phyloP scores from a whole-genome alignment of 2,329 filamentous ascomycete species.

The Talaromyces sp. region DNA sequence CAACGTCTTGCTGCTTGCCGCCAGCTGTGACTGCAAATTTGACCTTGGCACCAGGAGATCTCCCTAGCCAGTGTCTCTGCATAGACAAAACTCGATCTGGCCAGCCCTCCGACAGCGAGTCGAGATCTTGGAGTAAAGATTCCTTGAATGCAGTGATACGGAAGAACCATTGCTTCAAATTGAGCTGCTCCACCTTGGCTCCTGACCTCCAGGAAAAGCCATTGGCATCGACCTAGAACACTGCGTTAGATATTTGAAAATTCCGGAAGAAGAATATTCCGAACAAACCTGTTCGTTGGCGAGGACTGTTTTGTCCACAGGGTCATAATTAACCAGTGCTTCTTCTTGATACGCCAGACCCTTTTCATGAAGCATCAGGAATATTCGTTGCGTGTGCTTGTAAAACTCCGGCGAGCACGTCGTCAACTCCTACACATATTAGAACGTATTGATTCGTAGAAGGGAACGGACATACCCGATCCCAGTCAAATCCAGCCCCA shows the following conservation, averaged over 20 bases:
- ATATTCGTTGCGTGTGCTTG: constrained; percentile 82
- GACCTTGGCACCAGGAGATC: constrained; percentile 66
- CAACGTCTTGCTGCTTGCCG: constrained; percentile 43
- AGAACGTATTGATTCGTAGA: constrained; percentile 1
- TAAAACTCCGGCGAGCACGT: constrained; percentile 84
- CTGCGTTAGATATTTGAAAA: neutral
- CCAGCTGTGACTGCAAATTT: constrained; percentile 58
- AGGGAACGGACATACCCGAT: constrained; percentile 56
- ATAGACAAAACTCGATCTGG: constrained; percentile 76
- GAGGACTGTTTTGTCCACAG: constrained; percentile 80
- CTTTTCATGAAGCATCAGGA: constrained; percentile 67
- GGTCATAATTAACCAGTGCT: constrained; percentile 84
- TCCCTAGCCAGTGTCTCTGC: constrained; percentile 85
- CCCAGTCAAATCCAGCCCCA: constrained; percentile 81
- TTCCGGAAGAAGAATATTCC: neutral
- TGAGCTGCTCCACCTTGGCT: constrained; percentile 72
- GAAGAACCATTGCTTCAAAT: constrained; percentile 85
- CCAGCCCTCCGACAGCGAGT: constrained; percentile 64
- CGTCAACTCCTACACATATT: constrained; percentile 61
- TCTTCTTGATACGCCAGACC: constrained; percentile 79
- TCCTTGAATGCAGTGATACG: constrained; percentile 76
- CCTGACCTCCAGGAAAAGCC: constrained; percentile 84
- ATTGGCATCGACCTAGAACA: constrained; percentile 63
- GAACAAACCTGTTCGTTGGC: constrained; percentile 69
- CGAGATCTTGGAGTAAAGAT: constrained; percentile 64